These are phyloP conservation scores for Asparagopsis taxiformis DNA, from an alignment of 31 red algal species.

Conservation along the genomic window DNA sequence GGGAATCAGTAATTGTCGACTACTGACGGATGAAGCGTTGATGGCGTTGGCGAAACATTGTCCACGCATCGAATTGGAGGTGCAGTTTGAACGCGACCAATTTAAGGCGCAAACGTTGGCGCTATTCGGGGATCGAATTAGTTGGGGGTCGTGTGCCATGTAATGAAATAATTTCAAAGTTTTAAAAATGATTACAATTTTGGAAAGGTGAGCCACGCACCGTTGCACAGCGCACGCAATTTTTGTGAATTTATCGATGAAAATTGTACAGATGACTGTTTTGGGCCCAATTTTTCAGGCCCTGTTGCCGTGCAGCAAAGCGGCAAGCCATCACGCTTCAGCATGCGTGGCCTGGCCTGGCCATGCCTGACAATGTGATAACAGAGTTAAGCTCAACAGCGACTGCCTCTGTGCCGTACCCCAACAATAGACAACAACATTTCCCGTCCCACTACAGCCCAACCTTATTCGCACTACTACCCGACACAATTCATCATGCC, in stretches of 20 bases:
- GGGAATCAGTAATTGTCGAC: constrained; percentile 22
- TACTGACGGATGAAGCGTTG: constrained; percentile 15
- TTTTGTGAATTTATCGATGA: no score
- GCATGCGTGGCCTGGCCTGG: no score
- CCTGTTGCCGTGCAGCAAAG: no score
- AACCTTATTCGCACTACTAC: neutral
- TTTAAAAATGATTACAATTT: neutral
- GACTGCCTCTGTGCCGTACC: neutral
- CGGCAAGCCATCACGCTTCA: no score
- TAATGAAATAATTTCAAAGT: neutral
- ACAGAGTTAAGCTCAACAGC: no score
- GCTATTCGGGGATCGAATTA: constrained; percentile 25
- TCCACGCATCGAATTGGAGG: constrained; percentile 9
- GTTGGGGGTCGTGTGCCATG: constrained; percentile 8
- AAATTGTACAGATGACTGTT: no score
- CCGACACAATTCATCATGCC: constrained; percentile 40
- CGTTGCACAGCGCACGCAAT: neutral
- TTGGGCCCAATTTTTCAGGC: no score
- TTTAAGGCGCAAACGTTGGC: constrained; percentile 9
- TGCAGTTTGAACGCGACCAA: constrained; percentile 30
- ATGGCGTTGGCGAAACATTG: constrained; percentile 15
- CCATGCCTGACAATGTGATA: no score
- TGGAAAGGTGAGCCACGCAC: neutral
- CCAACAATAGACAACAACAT: neutral
- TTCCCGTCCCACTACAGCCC: neutral